Evolutionary conservation across 495 filamentous ascomycete genomes (phyloP).

Genomic region (Astrothelium subdiscretum): DNA sequence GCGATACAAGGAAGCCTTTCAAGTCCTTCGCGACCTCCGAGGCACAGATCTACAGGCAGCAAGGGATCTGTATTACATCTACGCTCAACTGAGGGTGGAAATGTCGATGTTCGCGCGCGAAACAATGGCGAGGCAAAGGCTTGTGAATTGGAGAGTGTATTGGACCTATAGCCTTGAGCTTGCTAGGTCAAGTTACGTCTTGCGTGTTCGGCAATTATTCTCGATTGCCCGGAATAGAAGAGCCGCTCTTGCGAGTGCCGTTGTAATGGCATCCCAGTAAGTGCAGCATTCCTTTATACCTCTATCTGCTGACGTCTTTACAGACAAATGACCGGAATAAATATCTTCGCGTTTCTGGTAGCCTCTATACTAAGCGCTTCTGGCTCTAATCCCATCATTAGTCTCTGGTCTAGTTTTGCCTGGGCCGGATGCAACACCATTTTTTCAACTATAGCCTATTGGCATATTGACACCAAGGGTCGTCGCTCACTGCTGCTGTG

Average conservation of each 20-base stretch:
- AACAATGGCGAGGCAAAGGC: background rate
- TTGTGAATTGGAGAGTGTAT: background rate
- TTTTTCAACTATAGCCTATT: conserved; percentile 19
- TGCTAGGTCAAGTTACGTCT: background rate
- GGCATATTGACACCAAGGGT: conserved; percentile 16
- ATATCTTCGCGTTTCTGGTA: conserved; percentile 4
- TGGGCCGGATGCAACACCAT: background rate
- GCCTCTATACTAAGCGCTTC: background rate
- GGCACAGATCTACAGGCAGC: conserved; percentile 58
- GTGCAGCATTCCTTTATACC: background rate
- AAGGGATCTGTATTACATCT: conserved; percentile 64
- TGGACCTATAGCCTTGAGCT: background rate
- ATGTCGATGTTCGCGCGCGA: background rate
- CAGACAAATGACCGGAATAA: background rate
- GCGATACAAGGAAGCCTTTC: conserved; percentile 39
- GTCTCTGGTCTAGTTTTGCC: conserved; percentile 25
- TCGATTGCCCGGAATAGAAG: conserved; percentile 1
- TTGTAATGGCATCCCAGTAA: conserved; percentile 4
- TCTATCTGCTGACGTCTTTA: background rate
- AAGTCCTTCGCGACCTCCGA: conserved; percentile 38
- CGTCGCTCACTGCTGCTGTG: conserved; percentile 14
- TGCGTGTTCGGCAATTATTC: conserved; percentile 1
- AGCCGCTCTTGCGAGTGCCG: background rate
- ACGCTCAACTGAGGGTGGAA: conserved; percentile 20
- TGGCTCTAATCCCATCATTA: background rate